Base-by-base conservation (phyloP, 139 green algal genomes). In the Ostreobium quekettii region DNA sequence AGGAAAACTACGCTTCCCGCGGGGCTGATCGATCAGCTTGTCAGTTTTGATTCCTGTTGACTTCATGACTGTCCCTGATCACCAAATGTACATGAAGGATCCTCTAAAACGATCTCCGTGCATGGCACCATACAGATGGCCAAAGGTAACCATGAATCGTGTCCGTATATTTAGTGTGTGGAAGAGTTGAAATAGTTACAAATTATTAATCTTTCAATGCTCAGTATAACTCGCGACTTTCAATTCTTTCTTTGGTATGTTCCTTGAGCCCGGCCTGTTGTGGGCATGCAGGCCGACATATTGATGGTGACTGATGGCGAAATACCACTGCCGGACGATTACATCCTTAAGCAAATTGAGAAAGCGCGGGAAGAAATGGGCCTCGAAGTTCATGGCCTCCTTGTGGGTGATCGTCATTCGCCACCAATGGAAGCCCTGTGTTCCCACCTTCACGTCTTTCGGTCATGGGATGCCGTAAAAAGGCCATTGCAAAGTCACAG, bases 241-340 rank as follows among this genome's bases (percentile, higher is more conserved):
- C 58, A 33, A 2, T 46, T 4, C 8, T 5, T 37, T 48, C 33
- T 4, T 29, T 5, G n/a, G n/a, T n/a, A n/a, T n/a, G n/a, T n/a
- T 28, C 1, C 28, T 2, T 35, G 28, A 59, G 4, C 47, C 24
- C 26, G 26, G 22, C 46, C 22, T 60, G 3, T 31, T 15, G 26
- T 56, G 4, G 1, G 26, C 38, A 38, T 37, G 11, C 80, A 91
- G 79, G 90, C 90, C 0, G 90, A 96, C 67, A 95, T 96, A 28
- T 67, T 95, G 49, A 93, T 95, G 82, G 91, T 97, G 2, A 97
- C 91, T 0, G 91, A 96, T 60, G 90, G 89, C 0, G 89, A 97
- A 77, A 93, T 97, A 60, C 73, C 82, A 0, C 65, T 70, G 15
- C 89, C 89, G 0, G 75, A 74, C 22, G 67, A 87, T 0, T 49